A percentile compares a stretch with the other conserved stretches of the same genome.
phyloP scores from a whole-genome alignment of 2,329 filamentous ascomycete species.

The Harringtonia lauricola region DNA sequence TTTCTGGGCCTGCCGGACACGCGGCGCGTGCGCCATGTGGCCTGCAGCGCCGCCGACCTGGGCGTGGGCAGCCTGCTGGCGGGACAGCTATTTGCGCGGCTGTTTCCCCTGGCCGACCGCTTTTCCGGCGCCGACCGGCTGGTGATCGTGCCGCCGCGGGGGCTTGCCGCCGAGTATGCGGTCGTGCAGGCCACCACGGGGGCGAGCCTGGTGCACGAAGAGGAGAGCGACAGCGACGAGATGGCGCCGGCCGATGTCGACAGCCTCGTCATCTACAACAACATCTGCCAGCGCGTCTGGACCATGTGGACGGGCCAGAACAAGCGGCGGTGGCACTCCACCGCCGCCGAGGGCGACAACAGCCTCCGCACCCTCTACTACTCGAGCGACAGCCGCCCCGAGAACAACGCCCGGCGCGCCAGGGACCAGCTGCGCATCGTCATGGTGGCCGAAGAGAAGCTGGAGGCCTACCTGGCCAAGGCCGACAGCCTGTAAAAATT shows the following conservation, averaged over 20 bases:
- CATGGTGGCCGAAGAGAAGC: constrained; percentile 1
- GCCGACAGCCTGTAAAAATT: not conserved
- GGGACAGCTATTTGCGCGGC: constrained; percentile 33
- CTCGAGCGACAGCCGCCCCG: not conserved
- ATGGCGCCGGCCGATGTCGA: not conserved
- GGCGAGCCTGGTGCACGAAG: not conserved
- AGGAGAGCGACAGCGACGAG: not conserved
- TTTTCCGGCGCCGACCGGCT: constrained; percentile 26
- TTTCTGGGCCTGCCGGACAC: constrained; percentile 33
- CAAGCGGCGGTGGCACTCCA: not conserved
- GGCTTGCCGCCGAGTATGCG: too few relatives aligned
- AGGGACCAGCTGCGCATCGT: constrained; percentile 3
- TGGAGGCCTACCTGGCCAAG: not conserved
- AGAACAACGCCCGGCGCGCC: not conserved
- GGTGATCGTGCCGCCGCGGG: constrained; percentile 18
- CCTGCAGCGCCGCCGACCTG: constrained; percentile 32
- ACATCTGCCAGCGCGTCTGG: constrained; percentile 7
- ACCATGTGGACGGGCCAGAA: constrained; percentile 5
- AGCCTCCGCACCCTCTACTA: not conserved
- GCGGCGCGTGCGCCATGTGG: constrained; percentile 29
- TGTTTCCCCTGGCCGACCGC: constrained; percentile 37
- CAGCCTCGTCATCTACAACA: constrained; percentile 3
- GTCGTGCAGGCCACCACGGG: too few relatives aligned
- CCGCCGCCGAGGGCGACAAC: not conserved
- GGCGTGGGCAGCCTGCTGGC: constrained; percentile 28